Conservation (phyloP, 192 early-diverging fungal genomes). For the Dissophora globulifera region DNA sequence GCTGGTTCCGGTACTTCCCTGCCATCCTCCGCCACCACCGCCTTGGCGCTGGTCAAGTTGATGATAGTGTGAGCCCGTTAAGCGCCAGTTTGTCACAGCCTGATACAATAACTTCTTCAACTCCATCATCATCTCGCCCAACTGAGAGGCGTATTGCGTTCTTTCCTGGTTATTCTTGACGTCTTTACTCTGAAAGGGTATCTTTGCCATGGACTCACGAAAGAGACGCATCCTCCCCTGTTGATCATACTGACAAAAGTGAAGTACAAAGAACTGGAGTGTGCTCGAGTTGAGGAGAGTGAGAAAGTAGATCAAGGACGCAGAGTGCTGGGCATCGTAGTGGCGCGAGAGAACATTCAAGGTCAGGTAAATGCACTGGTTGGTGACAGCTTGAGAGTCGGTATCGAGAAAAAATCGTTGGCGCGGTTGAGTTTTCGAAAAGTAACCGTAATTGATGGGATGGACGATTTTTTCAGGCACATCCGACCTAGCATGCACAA, state of each 20-base stretch:
- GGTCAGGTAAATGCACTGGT: constrained; percentile 67
- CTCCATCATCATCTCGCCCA: constrained; percentile 30
- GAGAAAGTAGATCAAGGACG: constrained; percentile 54
- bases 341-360: constrained; percentile 26
- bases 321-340: constrained; percentile 12
- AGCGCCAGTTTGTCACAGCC: constrained; percentile 12
- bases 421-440: constrained; percentile 60
- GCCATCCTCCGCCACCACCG: background rate
- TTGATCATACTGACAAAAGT: constrained; percentile 65
- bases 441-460: constrained; percentile 70
- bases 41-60: too few species aligned
- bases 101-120: constrained; percentile 26
- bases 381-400: constrained; percentile 57
- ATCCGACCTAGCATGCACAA: constrained; percentile 42
- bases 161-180: constrained; percentile 16
- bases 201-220: constrained; percentile 67
- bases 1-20: background rate
- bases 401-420: constrained; percentile 67
- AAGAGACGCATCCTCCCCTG: constrained; percentile 67
- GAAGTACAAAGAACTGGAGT: constrained; percentile 58
- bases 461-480: constrained; percentile 62
- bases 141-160: constrained; percentile 12
- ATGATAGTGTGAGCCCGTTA: constrained; percentile 1
- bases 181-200: constrained; percentile 56
- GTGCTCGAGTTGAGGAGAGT: constrained; percentile 63